phyloP scores from a whole-genome alignment of 495 filamentous ascomycete species.

The Letharia columbiana region DNA sequence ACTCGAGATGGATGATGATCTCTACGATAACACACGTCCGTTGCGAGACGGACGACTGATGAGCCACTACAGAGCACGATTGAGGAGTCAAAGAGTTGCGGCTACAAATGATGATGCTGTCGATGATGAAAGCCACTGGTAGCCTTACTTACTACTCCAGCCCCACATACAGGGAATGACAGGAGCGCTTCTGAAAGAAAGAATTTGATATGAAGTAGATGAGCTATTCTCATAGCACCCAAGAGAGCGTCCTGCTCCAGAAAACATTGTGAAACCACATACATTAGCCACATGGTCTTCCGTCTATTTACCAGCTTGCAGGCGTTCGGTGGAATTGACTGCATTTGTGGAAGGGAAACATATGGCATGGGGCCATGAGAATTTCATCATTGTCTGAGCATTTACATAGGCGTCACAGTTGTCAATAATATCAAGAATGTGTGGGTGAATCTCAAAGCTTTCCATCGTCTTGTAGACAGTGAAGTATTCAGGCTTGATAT shows the following conservation, averaged over 20 bases:
- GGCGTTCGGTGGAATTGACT: not conserved
- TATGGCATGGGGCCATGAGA: not conserved
- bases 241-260: not conserved
- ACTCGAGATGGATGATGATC: conserved; percentile 32
- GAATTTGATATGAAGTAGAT: not conserved
- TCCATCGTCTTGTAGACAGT: not conserved
- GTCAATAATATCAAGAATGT: not conserved
- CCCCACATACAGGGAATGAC: not conserved
- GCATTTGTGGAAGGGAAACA: not conserved
- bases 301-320: not conserved
- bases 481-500: not conserved
- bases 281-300: not conserved
- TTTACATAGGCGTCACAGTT: not conserved
- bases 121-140: conserved; percentile 17
- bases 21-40: conserved; percentile 22
- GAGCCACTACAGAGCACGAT: conserved; percentile 16
- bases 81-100: conserved; percentile 23
- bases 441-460: not conserved
- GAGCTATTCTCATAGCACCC: not conserved
- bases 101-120: conserved; percentile 23
- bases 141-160: not conserved
- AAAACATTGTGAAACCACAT: not conserved
- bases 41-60: conserved; percentile 2
- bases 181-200: not conserved
- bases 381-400: not conserved